phyloP scores from a whole-genome alignment of 805 yeast genomes.

The Nakazawaea sp. region DNA sequence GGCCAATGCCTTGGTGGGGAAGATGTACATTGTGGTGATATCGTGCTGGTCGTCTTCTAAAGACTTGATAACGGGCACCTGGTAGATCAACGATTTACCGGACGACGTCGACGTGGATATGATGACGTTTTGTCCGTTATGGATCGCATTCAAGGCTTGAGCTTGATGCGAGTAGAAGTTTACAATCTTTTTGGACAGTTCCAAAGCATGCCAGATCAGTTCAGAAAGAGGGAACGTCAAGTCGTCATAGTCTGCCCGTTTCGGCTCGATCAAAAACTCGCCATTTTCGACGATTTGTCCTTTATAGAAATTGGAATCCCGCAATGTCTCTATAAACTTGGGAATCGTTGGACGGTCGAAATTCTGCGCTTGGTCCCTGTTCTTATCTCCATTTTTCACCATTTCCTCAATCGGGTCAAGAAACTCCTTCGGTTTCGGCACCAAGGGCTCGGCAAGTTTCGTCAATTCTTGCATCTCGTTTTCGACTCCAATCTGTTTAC shows the following conservation, averaged over 20 bases:
- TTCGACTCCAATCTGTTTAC: conserved; percentile 20
- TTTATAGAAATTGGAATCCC: conserved; percentile 42
- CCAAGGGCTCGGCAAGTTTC: conserved; percentile 22
- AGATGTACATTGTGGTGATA: conserved; percentile 74
- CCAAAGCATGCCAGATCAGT: conserved; percentile 45
- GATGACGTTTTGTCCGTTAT: conserved; percentile 60
- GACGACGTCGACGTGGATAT: conserved; percentile 95
- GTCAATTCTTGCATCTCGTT: conserved; percentile 37
- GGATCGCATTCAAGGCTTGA: conserved; percentile 57
- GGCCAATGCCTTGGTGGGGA: conserved; percentile 96
- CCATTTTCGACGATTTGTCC: conserved; percentile 56
- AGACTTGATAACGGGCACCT: conserved; percentile 66
- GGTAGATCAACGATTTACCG: conserved; percentile 91
- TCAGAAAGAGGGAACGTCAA: conserved; percentile 41
- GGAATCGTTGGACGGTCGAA: conserved; percentile 34
- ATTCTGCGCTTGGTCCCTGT: conserved; percentile 1
- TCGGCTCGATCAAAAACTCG: conserved; percentile 34
- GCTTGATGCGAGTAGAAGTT: conserved; percentile 77
- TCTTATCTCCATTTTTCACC: conserved; percentile 25
- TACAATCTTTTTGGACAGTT: conserved; percentile 37
- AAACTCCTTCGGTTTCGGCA: conserved; percentile 45
- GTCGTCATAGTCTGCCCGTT: conserved; percentile 36
- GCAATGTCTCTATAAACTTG: conserved; percentile 42
- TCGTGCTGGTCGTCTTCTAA: conserved; percentile 30
- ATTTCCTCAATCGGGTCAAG: conserved; percentile 59